Evolutionary conservation across 371 early-diverging fungal species (phyloP).

Genomic region (Sporodiniella umbellata): DNA sequence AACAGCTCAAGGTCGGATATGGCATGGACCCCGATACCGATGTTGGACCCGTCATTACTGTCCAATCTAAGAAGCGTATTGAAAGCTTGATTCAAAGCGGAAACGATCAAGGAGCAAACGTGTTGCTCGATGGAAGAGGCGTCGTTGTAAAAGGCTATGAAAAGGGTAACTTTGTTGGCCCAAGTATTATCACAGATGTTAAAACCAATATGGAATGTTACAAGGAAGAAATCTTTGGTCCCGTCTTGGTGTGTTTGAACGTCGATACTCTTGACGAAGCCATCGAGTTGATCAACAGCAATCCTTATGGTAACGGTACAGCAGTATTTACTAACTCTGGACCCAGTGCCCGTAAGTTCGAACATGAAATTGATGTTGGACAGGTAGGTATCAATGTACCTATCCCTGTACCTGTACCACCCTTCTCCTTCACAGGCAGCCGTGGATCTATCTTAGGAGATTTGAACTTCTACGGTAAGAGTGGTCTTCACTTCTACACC

Average conservation of each 20-base stretch:
- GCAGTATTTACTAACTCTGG: slow-evolving; percentile 95
- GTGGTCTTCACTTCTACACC: slow-evolving; percentile 87
- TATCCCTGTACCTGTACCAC: slow-evolving; percentile 97
- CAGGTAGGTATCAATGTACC: slow-evolving; percentile 92
- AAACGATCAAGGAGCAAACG: slow-evolving; percentile 85
- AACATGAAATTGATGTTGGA: slow-evolving; percentile 88
- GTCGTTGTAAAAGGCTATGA: slow-evolving; percentile 67
- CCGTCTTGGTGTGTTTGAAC: slow-evolving; percentile 82
- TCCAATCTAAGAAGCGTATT: slow-evolving; percentile 78
- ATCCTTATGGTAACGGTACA: slow-evolving; percentile 96
- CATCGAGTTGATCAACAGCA: slow-evolving; percentile 85
- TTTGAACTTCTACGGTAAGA: slow-evolving; percentile 90
- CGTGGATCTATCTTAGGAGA: slow-evolving; percentile 93
- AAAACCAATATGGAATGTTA: slow-evolving; percentile 89
- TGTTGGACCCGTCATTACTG: slow-evolving; percentile 89
- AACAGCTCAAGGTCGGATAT: slow-evolving; percentile 78
- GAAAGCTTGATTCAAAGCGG: slow-evolving; percentile 81
- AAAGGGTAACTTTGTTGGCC: slow-evolving; percentile 94
- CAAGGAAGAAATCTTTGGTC: slow-evolving; percentile 96
- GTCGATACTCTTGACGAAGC: slow-evolving; percentile 92
- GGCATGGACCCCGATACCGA: slow-evolving; percentile 89
- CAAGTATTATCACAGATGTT: slow-evolving; percentile 84
- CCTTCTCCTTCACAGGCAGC: slow-evolving; percentile 96
- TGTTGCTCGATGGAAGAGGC: slow-evolving; percentile 90
- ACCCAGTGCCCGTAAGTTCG: slow-evolving; percentile 86